Evolutionary conservation across 2,329 filamentous ascomycete species (phyloP).

Genomic region (Botrytis medusae): DNA sequence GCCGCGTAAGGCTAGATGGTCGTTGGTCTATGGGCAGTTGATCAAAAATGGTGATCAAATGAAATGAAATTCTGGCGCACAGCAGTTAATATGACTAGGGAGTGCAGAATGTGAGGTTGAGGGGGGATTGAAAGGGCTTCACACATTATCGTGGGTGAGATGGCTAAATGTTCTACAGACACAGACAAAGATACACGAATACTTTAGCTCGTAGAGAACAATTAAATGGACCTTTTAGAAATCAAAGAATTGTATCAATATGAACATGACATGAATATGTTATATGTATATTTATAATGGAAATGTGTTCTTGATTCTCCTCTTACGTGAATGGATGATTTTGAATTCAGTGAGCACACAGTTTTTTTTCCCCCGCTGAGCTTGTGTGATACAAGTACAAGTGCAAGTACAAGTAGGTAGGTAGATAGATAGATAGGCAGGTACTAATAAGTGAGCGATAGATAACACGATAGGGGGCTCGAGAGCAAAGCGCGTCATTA

Average conservation of each 20-base stretch:
- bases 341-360: neutral
- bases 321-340: neutral
- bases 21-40: neutral
- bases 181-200: neutral
- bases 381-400: no score
- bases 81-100: constrained; percentile 6
- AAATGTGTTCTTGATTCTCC: neutral
- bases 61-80: neutral
- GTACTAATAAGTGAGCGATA: neutral
- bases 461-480: neutral
- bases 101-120: neutral
- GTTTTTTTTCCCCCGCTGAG: neutral
- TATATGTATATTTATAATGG: neutral
- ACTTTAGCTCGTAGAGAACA: neutral
- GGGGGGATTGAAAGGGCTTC: neutral
- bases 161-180: neutral
- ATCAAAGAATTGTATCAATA: neutral
- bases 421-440: no score
- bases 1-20: neutral
- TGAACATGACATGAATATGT: no score
- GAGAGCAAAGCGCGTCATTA: neutral
- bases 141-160: constrained; percentile 7
- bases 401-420: neutral
- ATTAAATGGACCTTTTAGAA: neutral
- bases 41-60: constrained; percentile 1